phyloP scores from a whole-genome alignment of 208 protist genomes.

The Acanthamoeba sp. region DNA sequence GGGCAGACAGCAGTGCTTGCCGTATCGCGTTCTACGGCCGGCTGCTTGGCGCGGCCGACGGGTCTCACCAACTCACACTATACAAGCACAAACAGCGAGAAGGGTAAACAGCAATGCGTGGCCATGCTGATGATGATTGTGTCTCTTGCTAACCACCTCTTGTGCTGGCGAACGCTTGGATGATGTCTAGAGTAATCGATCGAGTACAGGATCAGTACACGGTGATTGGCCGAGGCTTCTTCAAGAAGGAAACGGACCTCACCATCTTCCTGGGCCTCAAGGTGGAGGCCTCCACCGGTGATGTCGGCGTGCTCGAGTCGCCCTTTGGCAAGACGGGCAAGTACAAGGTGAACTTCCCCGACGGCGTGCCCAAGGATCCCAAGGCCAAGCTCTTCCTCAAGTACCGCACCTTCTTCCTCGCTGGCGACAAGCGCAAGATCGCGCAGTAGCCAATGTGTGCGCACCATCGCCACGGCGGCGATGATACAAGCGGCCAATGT shows the following conservation, averaged over 20 bases:
- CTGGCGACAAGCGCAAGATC: not conserved
- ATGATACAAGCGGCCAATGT: too few relatives aligned
- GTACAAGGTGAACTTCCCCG: constrained; percentile 76
- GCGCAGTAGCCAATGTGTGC: not conserved
- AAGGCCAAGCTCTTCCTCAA: constrained; percentile 80
- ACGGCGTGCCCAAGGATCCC: constrained; percentile 87
- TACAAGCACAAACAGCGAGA: constrained; percentile 76
- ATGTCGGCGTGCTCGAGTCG: constrained; percentile 77
- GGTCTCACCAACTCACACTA: constrained; percentile 61
- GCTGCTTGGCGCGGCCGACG: constrained; percentile 31
- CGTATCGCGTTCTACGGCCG: constrained; percentile 82
- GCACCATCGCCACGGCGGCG: too few relatives aligned
- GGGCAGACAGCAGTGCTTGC: constrained; percentile 70
- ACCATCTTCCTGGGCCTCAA: constrained; percentile 81
- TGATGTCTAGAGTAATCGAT: constrained; percentile 55
- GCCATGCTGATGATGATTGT: too few relatives aligned
- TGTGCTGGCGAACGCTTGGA: too few relatives aligned
- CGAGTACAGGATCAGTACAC: constrained; percentile 75
- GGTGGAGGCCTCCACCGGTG: constrained; percentile 74
- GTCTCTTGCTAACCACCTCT: too few relatives aligned
- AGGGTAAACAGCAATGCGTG: not conserved
- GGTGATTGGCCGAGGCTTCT: constrained; percentile 83
- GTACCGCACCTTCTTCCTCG: constrained; percentile 43
- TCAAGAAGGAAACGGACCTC: constrained; percentile 82
- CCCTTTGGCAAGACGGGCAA: constrained; percentile 83